phyloP scores from a whole-genome alignment of 805 yeast genomes.

The Zygoascus flipseniorum region DNA sequence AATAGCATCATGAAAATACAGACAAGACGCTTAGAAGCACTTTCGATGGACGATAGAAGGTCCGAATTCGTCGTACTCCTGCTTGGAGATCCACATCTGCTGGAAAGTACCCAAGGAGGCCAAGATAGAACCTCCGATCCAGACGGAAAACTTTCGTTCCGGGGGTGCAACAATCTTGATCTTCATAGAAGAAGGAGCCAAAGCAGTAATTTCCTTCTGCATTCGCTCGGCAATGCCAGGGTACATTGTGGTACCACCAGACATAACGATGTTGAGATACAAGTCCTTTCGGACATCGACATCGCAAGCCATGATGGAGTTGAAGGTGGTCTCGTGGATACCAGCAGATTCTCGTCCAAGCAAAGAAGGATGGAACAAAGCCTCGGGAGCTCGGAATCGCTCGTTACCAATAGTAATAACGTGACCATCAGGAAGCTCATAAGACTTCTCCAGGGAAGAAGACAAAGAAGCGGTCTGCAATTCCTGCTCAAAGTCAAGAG shows the following conservation, averaged over 20 bases:
- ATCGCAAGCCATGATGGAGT: conserved; percentile 97
- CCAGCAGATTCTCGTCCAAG: conserved; percentile 91
- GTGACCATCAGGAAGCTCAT: conserved; percentile 99
- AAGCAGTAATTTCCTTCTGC: conserved; percentile 99
- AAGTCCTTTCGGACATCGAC: conserved; percentile 98
- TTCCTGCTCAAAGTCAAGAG: conserved; percentile 98
- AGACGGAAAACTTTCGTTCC: conserved; percentile 98
- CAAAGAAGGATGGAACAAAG: conserved; percentile 96
- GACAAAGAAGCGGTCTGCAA: conserved; percentile 98
- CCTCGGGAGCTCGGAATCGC: conserved; percentile 99
- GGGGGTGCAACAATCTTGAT: conserved; percentile 99
- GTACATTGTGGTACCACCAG: conserved; percentile 99
- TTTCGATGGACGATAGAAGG: conserved; percentile 98
- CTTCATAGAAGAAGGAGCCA: conserved; percentile 99
- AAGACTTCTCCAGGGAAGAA: conserved; percentile 95
- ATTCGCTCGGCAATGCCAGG: conserved; percentile 99
- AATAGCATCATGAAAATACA: neutral
- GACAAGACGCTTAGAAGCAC: conserved; percentile 60
- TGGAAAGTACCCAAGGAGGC: conserved; percentile 99
- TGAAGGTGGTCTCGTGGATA: conserved; percentile 95
- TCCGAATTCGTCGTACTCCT: conserved; percentile 99
- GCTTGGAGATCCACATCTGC: conserved; percentile 99
- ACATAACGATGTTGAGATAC: conserved; percentile 98
- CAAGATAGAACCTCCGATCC: conserved; percentile 99
- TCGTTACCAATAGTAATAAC: conserved; percentile 99